Conservation (phyloP, 2,329 filamentous ascomycete genomes). For the Verticillium zaregamsianum region DNA sequence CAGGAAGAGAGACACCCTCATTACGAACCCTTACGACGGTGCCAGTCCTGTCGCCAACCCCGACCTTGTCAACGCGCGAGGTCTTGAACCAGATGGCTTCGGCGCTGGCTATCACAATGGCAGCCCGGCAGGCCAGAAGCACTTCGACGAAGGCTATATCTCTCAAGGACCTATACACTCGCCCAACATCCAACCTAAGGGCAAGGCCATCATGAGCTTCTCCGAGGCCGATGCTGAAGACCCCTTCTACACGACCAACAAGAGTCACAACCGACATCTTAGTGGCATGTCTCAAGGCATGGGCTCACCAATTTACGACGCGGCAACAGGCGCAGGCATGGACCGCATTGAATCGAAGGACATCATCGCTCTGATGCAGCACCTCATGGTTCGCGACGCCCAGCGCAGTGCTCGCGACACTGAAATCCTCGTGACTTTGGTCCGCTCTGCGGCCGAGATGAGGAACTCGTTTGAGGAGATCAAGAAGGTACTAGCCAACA, state of each 20-base stretch:
- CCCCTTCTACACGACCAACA: constrained; percentile 56
- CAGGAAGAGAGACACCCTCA: constrained; percentile 60
- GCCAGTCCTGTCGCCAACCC: constrained; percentile 58
- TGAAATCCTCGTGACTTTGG: constrained; percentile 90
- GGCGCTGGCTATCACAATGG: constrained; percentile 45
- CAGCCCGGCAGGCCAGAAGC: constrained; percentile 55
- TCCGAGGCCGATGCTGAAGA: constrained; percentile 52
- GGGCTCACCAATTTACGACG: constrained; percentile 84
- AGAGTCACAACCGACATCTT: constrained; percentile 60
- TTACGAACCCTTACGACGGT: constrained; percentile 65
- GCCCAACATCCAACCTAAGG: constrained; percentile 48
- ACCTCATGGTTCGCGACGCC: constrained; percentile 94
- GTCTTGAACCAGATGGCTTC: constrained; percentile 32
- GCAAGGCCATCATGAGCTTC: constrained; percentile 42
- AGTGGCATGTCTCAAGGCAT: constrained; percentile 93
- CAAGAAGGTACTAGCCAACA: constrained; percentile 85
- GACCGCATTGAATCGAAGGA: constrained; percentile 94
- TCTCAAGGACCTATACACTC: constrained; percentile 63
- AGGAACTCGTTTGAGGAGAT: constrained; percentile 93
- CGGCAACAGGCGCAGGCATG: constrained; percentile 79
- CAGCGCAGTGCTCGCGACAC: constrained; percentile 95
- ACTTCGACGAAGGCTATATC: constrained; percentile 85
- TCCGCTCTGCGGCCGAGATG: constrained; percentile 94
- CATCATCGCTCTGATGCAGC: constrained; percentile 96
- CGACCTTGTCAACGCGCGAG: constrained; percentile 38